phyloP scores from a whole-genome alignment of 148 eudicot genomes.

The Vaccinium darrowii region DNA sequence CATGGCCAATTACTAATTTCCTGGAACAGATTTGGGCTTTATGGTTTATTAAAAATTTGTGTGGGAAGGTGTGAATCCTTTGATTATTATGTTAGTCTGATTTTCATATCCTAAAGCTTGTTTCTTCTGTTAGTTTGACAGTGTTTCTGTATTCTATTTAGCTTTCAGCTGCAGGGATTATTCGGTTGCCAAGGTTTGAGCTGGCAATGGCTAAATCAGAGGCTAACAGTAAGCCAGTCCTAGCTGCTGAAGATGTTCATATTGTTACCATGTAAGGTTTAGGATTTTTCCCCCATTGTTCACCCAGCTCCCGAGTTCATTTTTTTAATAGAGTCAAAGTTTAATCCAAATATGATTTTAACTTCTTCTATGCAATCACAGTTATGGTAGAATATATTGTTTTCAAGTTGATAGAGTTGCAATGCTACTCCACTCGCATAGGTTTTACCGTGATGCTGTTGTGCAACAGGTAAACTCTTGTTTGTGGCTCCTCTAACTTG shows the following conservation, averaged over 20 bases:
- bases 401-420: constrained; percentile 93
- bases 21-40: not conserved
- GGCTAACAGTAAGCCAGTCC: constrained; percentile 72
- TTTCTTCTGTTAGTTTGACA: constrained; percentile 19
- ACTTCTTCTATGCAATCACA: constrained; percentile 32
- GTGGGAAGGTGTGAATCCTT: not conserved
- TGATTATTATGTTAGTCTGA: not conserved
- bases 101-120: constrained; percentile 3
- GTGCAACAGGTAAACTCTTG: constrained; percentile 73
- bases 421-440: constrained; percentile 85
- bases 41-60: not conserved
- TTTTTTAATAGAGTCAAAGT: not conserved
- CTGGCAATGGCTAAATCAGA: constrained; percentile 89
- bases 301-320: not conserved
- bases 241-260: constrained; percentile 83
- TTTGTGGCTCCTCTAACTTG: constrained; percentile 4
- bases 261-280: constrained; percentile 77
- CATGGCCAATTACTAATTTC: not conserved
- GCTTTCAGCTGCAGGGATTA: constrained; percentile 88
- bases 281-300: constrained; percentile 8
- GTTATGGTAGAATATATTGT: constrained; percentile 98
- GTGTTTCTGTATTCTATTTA: constrained; percentile 29
- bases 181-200: constrained; percentile 90
- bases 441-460: constrained; percentile 98
- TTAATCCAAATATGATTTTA: constrained; percentile 12